Conservation (phyloP, 2,329 filamentous ascomycete genomes). For the Aspergillus sp. region DNA sequence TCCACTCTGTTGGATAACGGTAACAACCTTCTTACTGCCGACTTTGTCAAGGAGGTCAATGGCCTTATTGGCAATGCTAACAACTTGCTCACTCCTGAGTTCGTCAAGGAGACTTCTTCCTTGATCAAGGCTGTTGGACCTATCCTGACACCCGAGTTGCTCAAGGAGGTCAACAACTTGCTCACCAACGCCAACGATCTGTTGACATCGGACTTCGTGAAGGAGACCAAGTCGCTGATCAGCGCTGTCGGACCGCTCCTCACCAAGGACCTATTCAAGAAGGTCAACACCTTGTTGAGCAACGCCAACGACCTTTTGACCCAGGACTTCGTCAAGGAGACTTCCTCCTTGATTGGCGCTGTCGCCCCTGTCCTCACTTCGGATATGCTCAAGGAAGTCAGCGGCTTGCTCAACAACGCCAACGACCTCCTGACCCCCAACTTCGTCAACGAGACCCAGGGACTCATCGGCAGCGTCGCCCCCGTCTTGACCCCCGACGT, state of each 20-base stretch:
- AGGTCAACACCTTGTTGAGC: constrained; percentile 13
- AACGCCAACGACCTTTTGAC: constrained; percentile 21
- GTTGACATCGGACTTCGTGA: constrained; percentile 24
- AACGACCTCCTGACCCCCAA: constrained; percentile 17
- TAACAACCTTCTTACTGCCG: constrained; percentile 15
- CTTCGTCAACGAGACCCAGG: constrained; percentile 21
- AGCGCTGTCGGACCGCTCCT: constrained; percentile 14
- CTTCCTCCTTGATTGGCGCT: constrained; percentile 10
- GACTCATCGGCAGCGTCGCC: constrained; percentile 17
- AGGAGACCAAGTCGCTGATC: constrained; percentile 19
- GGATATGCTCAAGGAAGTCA: constrained; percentile 15
- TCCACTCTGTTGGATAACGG: constrained; percentile 12
- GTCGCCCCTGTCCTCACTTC: constrained; percentile 14
- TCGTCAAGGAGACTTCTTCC: constrained; percentile 13
- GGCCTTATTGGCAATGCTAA: constrained; percentile 10
- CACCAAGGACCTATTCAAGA: constrained; percentile 17
- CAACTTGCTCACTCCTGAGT: constrained; percentile 5
- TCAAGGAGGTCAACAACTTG: constrained; percentile 19
- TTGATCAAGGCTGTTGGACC: constrained; percentile 19
- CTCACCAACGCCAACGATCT: constrained; percentile 23
- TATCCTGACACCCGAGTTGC: constrained; percentile 16
- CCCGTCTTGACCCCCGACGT: constrained; percentile 19
- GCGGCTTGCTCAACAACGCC: constrained; percentile 16
- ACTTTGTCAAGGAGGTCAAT: constrained; percentile 25
- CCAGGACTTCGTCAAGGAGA: constrained; percentile 16